These are phyloP conservation scores for Lichina pygmaea DNA, from an alignment of 495 filamentous ascomycete species.

Conservation along the genomic window DNA sequence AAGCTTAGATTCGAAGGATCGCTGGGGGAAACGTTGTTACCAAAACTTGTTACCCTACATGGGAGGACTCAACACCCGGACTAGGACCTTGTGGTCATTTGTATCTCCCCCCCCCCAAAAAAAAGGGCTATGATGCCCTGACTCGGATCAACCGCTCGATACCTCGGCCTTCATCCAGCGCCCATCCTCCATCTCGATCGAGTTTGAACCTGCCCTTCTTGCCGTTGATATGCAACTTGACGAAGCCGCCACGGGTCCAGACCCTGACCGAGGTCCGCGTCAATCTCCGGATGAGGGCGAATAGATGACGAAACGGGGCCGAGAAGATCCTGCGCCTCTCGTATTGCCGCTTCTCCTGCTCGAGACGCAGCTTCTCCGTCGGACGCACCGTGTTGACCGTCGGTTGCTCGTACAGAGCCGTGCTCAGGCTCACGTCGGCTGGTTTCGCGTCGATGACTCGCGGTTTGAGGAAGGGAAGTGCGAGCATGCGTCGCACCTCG, in stretches of 20 bases:
- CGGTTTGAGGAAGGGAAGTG: slow-evolving; percentile 2
- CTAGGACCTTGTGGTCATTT: too few species aligned
- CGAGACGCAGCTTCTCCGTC: neutral
- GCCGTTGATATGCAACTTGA: slow-evolving; percentile 2
- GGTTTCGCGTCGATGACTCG: neutral
- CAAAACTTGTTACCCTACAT: too few species aligned
- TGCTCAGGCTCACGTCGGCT: neutral
- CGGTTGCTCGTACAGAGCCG: neutral
- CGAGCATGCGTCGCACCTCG: neutral
- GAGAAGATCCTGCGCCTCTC: neutral
- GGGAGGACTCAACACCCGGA: too few species aligned
- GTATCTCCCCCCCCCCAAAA: too few species aligned
- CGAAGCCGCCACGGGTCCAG: slow-evolving; percentile 4
- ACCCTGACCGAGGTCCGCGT: neutral
- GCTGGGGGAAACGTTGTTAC: too few species aligned
- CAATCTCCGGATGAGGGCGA: neutral
- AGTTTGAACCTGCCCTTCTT: neutral
- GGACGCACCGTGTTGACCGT: neutral
- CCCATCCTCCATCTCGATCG: slow-evolving; percentile 3
- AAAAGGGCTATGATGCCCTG: neutral
- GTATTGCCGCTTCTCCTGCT: neutral
- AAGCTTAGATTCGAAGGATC: too few species aligned
- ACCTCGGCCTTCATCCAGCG: slow-evolving; percentile 2
- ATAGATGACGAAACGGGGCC: neutral
- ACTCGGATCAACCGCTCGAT: slow-evolving; percentile 1